Evolutionary conservation across 2,329 filamentous ascomycete genomes (phyloP).

Genomic region (Shiraia bambusicola): DNA sequence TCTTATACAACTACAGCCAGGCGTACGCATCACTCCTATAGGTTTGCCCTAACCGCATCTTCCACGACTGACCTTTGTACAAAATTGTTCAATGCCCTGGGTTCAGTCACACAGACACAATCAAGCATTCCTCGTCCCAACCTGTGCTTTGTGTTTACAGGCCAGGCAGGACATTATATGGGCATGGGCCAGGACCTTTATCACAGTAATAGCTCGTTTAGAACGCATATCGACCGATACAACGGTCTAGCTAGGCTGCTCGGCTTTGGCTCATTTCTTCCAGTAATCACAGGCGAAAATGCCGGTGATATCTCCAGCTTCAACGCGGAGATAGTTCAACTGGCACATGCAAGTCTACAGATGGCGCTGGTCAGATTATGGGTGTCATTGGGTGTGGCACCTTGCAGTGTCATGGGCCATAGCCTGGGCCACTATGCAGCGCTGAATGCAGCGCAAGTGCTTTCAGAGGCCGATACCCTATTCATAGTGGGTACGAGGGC

Average conservation of each 20-base stretch:
- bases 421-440: constrained; percentile 48
- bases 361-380: constrained; percentile 9
- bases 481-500: constrained; percentile 41
- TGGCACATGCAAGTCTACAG: background rate
- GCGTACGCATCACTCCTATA: too few relatives aligned
- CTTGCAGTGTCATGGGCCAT: constrained; percentile 23
- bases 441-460: constrained; percentile 37
- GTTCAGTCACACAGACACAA: too few relatives aligned
- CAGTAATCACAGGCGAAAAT: constrained; percentile 19
- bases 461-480: constrained; percentile 37
- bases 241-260: too few relatives aligned
- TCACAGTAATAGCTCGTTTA: too few relatives aligned
- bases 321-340: background rate
- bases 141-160: constrained; percentile 6
- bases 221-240: too few relatives aligned
- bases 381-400: constrained; percentile 13
- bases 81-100: too few relatives aligned
- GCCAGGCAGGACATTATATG: too few relatives aligned
- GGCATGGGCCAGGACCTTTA: too few relatives aligned
- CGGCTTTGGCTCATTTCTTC: constrained; percentile 39
- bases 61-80: too few relatives aligned
- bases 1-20: too few relatives aligned
- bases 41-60: too few relatives aligned
- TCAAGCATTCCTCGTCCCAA: too few relatives aligned
- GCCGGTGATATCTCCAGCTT: constrained; percentile 14